A percentile compares a stretch with the other conserved stretches of the same genome.
Conservation (phyloP, 2,329 filamentous ascomycete species). For the Lachnum nothofagi region DNA sequence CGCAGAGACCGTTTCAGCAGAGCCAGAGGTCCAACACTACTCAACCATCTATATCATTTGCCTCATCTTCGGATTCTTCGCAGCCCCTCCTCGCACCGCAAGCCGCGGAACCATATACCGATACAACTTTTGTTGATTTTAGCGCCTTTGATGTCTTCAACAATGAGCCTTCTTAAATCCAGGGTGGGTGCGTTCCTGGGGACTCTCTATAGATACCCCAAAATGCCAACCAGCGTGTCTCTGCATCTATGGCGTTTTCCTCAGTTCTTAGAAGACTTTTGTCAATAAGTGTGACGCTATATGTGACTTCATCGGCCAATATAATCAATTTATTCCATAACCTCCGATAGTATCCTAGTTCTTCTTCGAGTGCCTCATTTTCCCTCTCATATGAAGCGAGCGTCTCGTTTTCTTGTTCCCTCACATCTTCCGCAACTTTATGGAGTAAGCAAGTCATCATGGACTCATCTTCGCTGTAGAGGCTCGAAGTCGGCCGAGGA, state of each 20-base stretch:
- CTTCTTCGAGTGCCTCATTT: slow-evolving; percentile 14
- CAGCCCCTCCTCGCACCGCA: too few species aligned
- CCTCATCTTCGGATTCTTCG: too few species aligned
- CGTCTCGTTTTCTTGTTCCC: slow-evolving; percentile 13
- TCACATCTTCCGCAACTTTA: slow-evolving; percentile 13
- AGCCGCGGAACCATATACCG: too few species aligned
- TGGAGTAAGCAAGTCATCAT: slow-evolving; percentile 13
- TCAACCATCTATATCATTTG: too few species aligned
- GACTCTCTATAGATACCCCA: slow-evolving; percentile 19
- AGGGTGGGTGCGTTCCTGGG: slow-evolving; percentile 9
- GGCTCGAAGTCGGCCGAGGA: slow-evolving; percentile 11
- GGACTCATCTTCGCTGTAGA: slow-evolving; percentile 14
- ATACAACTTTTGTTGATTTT: neutral
- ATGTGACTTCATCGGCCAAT: slow-evolving; percentile 14
- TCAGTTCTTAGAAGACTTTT: slow-evolving; percentile 12
- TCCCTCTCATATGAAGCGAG: slow-evolving; percentile 15
- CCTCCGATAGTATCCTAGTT: slow-evolving; percentile 9
- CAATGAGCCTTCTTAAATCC: slow-evolving; percentile 13
- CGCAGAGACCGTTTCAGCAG: too few species aligned
- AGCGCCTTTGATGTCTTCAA: slow-evolving; percentile 8
- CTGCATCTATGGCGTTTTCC: slow-evolving; percentile 7
- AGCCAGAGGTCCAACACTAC: too few species aligned
- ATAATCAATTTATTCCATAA: slow-evolving; percentile 12
- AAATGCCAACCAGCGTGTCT: slow-evolving; percentile 18
- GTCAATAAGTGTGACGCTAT: slow-evolving; percentile 10